These are phyloP conservation scores for Fusarium multiceps DNA, from an alignment of 2,329 filamentous ascomycete species.

Conservation along the genomic window DNA sequence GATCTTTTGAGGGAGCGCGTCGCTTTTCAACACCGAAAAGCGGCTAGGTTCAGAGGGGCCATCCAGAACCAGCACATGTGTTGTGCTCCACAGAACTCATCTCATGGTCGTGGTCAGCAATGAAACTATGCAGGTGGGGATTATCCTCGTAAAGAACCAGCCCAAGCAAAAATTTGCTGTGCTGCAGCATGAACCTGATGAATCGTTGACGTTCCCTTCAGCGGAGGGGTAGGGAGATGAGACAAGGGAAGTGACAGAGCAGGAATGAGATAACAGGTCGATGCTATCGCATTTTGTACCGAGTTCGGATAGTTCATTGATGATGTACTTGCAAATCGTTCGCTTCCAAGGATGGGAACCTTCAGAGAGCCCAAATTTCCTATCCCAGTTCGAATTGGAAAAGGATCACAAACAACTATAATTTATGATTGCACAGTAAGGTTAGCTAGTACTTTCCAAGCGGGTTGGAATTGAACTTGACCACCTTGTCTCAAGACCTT, in stretches of 20 bases:
- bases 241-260: conserved; percentile 23
- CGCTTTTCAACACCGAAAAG: conserved; percentile 3
- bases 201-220: conserved; percentile 6
- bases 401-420: not conserved
- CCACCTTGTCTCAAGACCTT: conserved; percentile 9
- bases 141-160: conserved; percentile 27
- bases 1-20: conserved; percentile 27
- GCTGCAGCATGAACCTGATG: conserved; percentile 14
- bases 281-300: conserved; percentile 14
- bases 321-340: not conserved
- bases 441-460: not conserved
- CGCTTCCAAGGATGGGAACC: not conserved
- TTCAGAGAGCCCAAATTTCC: not conserved
- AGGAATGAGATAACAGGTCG: conserved; percentile 6
- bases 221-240: conserved; percentile 22
- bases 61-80: conserved; percentile 11
- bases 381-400: not conserved
- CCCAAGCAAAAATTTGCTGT: conserved; percentile 15
- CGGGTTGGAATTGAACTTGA: not conserved
- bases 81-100: conserved; percentile 26
- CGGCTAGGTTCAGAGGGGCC: not conserved
- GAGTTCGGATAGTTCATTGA: conserved; percentile 9
- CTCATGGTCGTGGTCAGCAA: conserved; percentile 36
- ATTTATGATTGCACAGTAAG: not conserved
- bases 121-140: conserved; percentile 34